Conservation (phyloP, 371 early-diverging fungal species). For the Mortierella sp. region DNA sequence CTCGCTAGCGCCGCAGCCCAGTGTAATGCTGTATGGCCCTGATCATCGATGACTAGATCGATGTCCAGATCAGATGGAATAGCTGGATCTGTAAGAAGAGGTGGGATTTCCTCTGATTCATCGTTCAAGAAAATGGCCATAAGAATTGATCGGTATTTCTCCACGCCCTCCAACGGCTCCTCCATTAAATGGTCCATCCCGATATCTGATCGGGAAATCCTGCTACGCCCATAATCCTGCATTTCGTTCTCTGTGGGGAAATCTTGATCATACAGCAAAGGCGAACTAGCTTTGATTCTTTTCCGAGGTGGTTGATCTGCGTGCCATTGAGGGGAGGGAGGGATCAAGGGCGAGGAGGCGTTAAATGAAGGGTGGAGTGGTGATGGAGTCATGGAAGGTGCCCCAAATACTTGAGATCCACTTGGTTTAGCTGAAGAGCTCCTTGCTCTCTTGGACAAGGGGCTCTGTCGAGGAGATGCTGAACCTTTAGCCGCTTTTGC, state of each 20-base stretch:
- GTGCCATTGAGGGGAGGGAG: constrained; percentile 46
- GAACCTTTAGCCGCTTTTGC: constrained; percentile 23
- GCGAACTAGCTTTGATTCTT: constrained; percentile 19
- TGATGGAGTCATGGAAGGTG: constrained; percentile 47
- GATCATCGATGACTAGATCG: constrained; percentile 82
- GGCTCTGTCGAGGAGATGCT: constrained; percentile 37
- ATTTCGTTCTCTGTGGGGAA: constrained; percentile 1
- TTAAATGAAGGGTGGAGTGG: constrained; percentile 52
- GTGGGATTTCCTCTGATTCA: constrained; percentile 67
- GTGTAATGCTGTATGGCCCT: constrained; percentile 87
- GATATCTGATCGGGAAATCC: neutral
- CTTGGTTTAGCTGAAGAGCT: constrained; percentile 30
- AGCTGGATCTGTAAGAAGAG: constrained; percentile 64
- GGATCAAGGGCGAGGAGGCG: constrained; percentile 38
- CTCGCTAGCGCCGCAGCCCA: constrained; percentile 89
- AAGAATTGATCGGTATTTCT: constrained; percentile 72
- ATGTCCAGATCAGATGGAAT: constrained; percentile 68
- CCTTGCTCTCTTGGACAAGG: constrained; percentile 24
- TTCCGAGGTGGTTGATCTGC: constrained; percentile 40
- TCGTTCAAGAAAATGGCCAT: constrained; percentile 83
- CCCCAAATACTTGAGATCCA: constrained; percentile 14
- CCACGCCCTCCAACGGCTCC: constrained; percentile 48
- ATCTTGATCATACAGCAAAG: constrained; percentile 10
- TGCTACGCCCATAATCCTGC: neutral
- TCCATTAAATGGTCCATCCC: constrained; percentile 21